Conservation (phyloP, 495 filamentous ascomycete genomes). For the Penicillium daleae region DNA sequence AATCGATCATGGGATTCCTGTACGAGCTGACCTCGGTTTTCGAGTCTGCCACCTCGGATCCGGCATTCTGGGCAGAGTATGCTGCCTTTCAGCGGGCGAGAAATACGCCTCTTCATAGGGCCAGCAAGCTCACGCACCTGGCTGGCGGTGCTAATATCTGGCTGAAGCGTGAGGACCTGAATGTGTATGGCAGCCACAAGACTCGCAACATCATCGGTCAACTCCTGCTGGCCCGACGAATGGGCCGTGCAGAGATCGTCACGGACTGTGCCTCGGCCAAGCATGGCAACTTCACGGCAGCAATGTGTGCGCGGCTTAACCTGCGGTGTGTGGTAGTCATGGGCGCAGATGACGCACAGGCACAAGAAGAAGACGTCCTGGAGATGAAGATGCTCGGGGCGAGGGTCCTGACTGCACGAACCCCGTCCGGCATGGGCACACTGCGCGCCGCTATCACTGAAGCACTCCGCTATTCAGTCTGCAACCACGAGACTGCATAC, state of each 20-base stretch:
- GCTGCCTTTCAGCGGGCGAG: slow-evolving; percentile 26
- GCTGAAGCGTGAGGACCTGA: slow-evolving; percentile 40
- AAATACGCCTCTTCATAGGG: slow-evolving; percentile 32
- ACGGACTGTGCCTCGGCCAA: slow-evolving; percentile 40
- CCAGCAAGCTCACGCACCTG: slow-evolving; percentile 29
- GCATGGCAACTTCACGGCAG: slow-evolving; percentile 38
- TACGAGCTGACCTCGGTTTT: slow-evolving; percentile 37
- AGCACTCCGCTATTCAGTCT: slow-evolving; percentile 37
- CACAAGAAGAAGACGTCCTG: slow-evolving; percentile 33
- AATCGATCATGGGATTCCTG: slow-evolving; percentile 39
- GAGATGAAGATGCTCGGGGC: slow-evolving; percentile 39
- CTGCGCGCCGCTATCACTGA: slow-evolving; percentile 41
- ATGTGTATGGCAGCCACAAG: slow-evolving; percentile 37
- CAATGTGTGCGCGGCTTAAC: slow-evolving; percentile 36
- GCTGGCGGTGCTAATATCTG: slow-evolving; percentile 38
- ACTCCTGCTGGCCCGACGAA: slow-evolving; percentile 35
- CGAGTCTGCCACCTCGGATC: slow-evolving; percentile 34
- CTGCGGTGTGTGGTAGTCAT: slow-evolving; percentile 38
- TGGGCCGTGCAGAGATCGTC: slow-evolving; percentile 37
- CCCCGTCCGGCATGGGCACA: slow-evolving; percentile 33
- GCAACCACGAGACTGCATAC: slow-evolving; percentile 36
- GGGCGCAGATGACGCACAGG: slow-evolving; percentile 35
- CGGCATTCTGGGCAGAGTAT: slow-evolving; percentile 38
- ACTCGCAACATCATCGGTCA: slow-evolving; percentile 40
- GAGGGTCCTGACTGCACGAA: slow-evolving; percentile 32